Percentiles rank a stretch among this genome's conserved stretches.
Conservation (phyloP, 208 protist species). For the Giardia muris region DNA sequence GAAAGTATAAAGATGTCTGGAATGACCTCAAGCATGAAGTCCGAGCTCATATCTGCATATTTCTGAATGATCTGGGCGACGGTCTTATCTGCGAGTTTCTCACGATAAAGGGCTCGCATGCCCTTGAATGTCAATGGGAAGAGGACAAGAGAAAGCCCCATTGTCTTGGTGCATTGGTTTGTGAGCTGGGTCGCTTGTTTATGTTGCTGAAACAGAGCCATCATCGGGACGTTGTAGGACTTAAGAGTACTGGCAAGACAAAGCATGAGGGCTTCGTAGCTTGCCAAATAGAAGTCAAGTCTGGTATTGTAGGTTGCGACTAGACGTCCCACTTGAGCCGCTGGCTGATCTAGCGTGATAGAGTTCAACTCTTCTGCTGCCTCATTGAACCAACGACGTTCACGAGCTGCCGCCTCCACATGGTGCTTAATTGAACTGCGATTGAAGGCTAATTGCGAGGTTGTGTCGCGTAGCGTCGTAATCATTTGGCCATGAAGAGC, state of each 20-base stretch:
- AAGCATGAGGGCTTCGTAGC: not conserved
- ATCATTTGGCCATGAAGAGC: no score
- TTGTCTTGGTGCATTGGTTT: not conserved
- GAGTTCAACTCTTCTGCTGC: not conserved
- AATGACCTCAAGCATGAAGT: not conserved
- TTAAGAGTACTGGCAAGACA: not conserved
- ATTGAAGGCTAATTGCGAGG: no score
- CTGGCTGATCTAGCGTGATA: not conserved
- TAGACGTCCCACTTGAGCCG: not conserved
- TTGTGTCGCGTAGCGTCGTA: no score
- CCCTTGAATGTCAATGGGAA: not conserved
- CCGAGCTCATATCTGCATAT: not conserved
- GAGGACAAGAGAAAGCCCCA: not conserved
- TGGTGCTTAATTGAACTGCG: no score
- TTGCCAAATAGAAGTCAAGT: not conserved
- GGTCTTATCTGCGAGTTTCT: not conserved
- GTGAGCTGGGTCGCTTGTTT: not conserved
- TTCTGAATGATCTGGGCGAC: not conserved
- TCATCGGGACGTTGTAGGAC: not conserved
- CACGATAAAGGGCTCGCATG: not conserved
- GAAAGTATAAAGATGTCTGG: not conserved
- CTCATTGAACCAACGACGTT: not conserved
- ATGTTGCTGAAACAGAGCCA: not conserved
- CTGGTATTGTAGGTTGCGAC: not conserved
- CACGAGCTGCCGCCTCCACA: no score